phyloP scores from a whole-genome alignment of 306 rosid genomes.

The Lathyrus aphaca region DNA sequence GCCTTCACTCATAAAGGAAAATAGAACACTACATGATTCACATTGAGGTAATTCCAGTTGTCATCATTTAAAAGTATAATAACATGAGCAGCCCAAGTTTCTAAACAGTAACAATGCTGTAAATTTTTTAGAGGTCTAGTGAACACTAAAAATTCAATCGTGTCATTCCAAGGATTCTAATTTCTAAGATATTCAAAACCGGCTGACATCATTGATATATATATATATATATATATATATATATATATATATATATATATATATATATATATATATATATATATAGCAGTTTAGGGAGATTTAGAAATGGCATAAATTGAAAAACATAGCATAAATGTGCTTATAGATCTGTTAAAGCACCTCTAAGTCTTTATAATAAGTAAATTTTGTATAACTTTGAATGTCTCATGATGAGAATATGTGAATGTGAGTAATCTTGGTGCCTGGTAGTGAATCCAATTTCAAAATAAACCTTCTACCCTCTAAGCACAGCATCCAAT shows the following conservation, averaged over 20 bases:
- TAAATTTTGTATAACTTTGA: no score
- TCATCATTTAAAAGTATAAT: not conserved
- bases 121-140: not conserved
- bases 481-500: slow-evolving; percentile 21
- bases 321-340: not conserved
- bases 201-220: not conserved
- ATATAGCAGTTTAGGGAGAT: not conserved
- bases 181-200: not conserved
- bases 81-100: slow-evolving; percentile 14
- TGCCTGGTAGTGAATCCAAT: no score
- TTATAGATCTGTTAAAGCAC: slow-evolving; percentile 38
- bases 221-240: not conserved
- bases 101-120: not conserved
- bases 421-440: no score
- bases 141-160: not conserved
- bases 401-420: no score
- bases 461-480: no score
- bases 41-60: slow-evolving; percentile 10
- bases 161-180: not conserved
- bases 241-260: not conserved
- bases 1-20: not conserved
- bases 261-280: not conserved
- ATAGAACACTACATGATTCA: not conserved
- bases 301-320: not conserved
- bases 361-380: not conserved